phyloP scores from a whole-genome alignment of 805 yeast genomes.

The Yamadazyma scolyti region DNA sequence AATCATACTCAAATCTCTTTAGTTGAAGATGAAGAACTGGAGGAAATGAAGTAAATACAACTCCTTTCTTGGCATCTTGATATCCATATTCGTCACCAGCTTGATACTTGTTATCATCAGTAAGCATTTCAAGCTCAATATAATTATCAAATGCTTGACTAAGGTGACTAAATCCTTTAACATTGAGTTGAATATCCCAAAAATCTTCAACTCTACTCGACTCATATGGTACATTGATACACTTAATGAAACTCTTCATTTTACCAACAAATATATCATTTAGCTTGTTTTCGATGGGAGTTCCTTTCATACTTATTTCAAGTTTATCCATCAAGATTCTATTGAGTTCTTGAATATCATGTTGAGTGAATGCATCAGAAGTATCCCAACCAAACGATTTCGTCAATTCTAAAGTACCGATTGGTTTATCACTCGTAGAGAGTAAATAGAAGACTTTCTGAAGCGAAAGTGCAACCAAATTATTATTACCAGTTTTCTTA shows the following conservation, averaged over 20 bases:
- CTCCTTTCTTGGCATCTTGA: conserved; percentile 97
- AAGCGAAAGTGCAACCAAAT: conserved; percentile 75
- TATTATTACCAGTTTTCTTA: conserved; percentile 9
- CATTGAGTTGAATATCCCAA: conserved; percentile 97
- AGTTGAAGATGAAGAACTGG: conserved; percentile 90
- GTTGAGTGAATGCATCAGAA: conserved; percentile 93
- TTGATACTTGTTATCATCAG: conserved; percentile 93
- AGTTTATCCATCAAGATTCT: conserved; percentile 93
- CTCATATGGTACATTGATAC: conserved; percentile 91
- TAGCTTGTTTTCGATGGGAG: conserved; percentile 54
- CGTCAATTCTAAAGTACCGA: conserved; percentile 84
- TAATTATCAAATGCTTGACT: conserved; percentile 79
- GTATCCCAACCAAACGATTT: conserved; percentile 96
- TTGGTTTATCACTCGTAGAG: conserved; percentile 67
- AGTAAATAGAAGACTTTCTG: conserved; percentile 85
- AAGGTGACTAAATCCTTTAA: conserved; percentile 72
- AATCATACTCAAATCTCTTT: conserved; percentile 93
- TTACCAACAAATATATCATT: conserved; percentile 90
- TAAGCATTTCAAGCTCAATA: conserved; percentile 80
- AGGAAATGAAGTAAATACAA: conserved; percentile 85
- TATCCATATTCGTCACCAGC: conserved; percentile 82
- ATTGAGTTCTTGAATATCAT: conserved; percentile 95
- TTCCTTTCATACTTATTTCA: conserved; percentile 87
- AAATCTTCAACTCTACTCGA: conserved; percentile 89
- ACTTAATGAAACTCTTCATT: conserved; percentile 92